phyloP scores from a whole-genome alignment of 371 early-diverging fungal species.

The Mortierella sp. region DNA sequence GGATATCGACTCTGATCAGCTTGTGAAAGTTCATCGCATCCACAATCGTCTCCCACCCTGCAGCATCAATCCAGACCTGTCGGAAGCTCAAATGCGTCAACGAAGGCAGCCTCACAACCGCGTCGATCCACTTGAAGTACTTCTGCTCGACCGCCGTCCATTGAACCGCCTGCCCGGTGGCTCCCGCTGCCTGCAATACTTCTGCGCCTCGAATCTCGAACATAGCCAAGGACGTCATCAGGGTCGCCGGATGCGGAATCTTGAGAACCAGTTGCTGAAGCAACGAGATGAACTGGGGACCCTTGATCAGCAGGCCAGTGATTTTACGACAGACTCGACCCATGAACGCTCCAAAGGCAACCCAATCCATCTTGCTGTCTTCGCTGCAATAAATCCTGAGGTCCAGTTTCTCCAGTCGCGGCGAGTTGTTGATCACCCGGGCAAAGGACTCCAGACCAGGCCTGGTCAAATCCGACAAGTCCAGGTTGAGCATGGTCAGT shows the following conservation, averaged over 20 bases:
- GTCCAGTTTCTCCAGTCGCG: background rate
- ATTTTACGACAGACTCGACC: background rate
- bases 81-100: constrained; percentile 2
- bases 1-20: background rate
- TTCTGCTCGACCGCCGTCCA: background rate
- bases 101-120: background rate
- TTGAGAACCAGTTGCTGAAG: background rate
- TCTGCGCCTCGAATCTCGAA: constrained; percentile 4
- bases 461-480: constrained; percentile 4
- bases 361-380: background rate
- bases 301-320: background rate
- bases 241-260: background rate
- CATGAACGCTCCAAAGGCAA: background rate
- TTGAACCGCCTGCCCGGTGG: constrained; percentile 2
- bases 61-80: constrained; percentile 2
- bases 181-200: background rate
- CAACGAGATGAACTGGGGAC: background rate
- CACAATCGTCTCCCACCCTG: background rate
- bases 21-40: background rate
- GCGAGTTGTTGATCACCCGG: constrained; percentile 3
- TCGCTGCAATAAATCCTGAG: background rate
- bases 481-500: constrained; percentile 1
- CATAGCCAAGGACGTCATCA: background rate
- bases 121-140: background rate
- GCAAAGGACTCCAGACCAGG: background rate